Evolutionary conservation across 371 early-diverging fungal species (phyloP), one percentile per base, ranked within the genome.

Genomic region (Mucor ambiguus): DNA sequence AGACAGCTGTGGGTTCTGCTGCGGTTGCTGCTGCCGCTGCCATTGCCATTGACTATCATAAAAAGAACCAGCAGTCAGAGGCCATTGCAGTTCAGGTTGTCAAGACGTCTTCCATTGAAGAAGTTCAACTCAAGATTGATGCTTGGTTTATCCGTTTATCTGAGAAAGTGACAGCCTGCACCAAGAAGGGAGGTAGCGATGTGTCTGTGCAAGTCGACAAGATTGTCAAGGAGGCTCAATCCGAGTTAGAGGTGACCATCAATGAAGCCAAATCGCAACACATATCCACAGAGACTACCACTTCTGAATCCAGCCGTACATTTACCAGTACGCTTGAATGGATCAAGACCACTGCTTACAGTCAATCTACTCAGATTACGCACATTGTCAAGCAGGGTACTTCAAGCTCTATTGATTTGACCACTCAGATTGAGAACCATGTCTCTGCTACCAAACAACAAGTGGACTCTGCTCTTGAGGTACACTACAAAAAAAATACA

Each of bases 391-490:
- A 16, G 20, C 65, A 71, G 2, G 60, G 68, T 3, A 55, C 69
- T 35, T 61, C 66, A 14, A 75, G 72, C 43, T 60, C 73, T 6
- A 60, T 74, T 30, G 74, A 75, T 28, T 33, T 80, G 38, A 62
- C 73, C 26, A 57, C 72, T 4, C 80, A 77, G 26, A 72, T 80
- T 30, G 69, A 75, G n/a, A 77, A 80, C 58, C 63, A 75, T 10
- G 61, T 69, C 5, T 24, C 62, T 48, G 70, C 66, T 38, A 69
- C 73, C 18, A 69, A 71, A 33, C 74, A 77, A 37, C 77, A 80
- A 41, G 61, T 74, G 3, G 61, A 70, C 22, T 64, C 61, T 48
- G 73, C 75, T 6, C 75, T 80, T 66, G 72, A 69, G 37, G 66
- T 69, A 7, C 80, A 80, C 37, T 62, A 57, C 33, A 49, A 66